phyloP scores from a whole-genome alignment of 441 rosid species.

The Capsella rubella region DNA sequence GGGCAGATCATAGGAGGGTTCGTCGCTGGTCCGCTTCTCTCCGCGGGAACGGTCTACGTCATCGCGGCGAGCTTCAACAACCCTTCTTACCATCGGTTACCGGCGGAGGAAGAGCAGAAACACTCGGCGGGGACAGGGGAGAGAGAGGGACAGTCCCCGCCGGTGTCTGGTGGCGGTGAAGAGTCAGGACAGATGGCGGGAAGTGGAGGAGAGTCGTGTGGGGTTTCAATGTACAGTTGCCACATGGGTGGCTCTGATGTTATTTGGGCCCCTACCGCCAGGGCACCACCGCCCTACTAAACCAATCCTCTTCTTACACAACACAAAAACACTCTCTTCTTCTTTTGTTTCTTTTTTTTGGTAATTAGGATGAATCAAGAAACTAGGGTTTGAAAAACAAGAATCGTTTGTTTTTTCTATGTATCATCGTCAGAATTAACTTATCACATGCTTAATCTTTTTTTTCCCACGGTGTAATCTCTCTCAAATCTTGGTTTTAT shows the following conservation, averaged over 20 bases:
- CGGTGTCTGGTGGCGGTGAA: conserved; percentile 66
- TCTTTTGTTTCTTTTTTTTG: neutral
- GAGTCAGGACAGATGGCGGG: conserved; percentile 50
- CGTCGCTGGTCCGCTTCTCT: conserved; percentile 69
- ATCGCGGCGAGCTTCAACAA: conserved; percentile 73
- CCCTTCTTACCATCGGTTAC: conserved; percentile 66
- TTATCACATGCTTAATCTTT: no score
- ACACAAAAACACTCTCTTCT: neutral
- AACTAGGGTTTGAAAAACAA: conserved; percentile 26
- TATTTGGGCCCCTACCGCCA: conserved; percentile 81
- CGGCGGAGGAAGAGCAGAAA: conserved; percentile 56
- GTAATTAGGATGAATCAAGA: conserved; percentile 15
- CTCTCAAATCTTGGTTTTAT: neutral
- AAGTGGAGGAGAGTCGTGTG: conserved; percentile 57
- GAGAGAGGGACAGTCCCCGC: conserved; percentile 55
- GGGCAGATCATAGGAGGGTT: conserved; percentile 88
- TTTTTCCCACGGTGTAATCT: neutral
- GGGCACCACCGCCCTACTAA: conserved; percentile 67
- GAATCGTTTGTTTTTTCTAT: neutral
- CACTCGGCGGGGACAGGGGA: conserved; percentile 56
- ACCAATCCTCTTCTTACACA: conserved; percentile 28
- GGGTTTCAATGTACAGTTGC: conserved; percentile 66
- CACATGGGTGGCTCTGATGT: conserved; percentile 69
- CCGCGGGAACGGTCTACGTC: conserved; percentile 72
- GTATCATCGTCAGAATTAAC: conserved; percentile 19